phyloP scores from a whole-genome alignment of 768 basidiomycete genomes.

The Suillus cothurnatus region DNA sequence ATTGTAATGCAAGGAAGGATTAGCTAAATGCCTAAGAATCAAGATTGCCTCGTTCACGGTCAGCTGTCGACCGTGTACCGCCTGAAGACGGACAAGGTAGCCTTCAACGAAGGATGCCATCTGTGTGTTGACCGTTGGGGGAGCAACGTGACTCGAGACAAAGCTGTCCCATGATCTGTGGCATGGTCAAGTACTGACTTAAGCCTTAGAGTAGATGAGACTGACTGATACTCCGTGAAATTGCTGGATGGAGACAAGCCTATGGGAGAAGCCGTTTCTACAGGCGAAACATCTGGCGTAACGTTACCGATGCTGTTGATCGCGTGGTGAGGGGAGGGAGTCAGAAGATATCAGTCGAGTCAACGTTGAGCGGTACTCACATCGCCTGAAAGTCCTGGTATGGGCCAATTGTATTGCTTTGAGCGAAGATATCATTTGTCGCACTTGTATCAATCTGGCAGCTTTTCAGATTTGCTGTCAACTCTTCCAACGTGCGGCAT shows the following conservation, averaged over 20 bases:
- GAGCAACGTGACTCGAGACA: not conserved
- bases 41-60: conserved; percentile 1
- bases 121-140: not conserved
- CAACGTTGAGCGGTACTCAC: not conserved
- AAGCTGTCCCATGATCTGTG: not conserved
- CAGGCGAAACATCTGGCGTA: not conserved
- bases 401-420: not conserved
- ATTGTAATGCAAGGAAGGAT: not conserved
- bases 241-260: not conserved
- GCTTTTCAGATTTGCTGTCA: not conserved
- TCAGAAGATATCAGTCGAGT: not conserved
- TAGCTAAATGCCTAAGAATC: not conserved
- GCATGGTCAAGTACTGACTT: not conserved
- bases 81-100: conserved; percentile 1
- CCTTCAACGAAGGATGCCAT: not conserved
- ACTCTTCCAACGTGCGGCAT: not conserved
- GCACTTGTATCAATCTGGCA: not conserved
- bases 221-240: conserved; percentile 3
- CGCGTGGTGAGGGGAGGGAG: not conserved
- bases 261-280: not conserved
- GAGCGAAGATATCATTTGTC: not conserved
- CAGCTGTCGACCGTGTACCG: not conserved
- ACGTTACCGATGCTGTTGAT: not conserved
- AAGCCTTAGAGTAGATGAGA: not conserved
- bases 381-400: not conserved